Percentiles rank a stretch among this genome's conserved stretches.
Conservation (phyloP, 306 rosid genomes). For the Cercis canadensis region DNA sequence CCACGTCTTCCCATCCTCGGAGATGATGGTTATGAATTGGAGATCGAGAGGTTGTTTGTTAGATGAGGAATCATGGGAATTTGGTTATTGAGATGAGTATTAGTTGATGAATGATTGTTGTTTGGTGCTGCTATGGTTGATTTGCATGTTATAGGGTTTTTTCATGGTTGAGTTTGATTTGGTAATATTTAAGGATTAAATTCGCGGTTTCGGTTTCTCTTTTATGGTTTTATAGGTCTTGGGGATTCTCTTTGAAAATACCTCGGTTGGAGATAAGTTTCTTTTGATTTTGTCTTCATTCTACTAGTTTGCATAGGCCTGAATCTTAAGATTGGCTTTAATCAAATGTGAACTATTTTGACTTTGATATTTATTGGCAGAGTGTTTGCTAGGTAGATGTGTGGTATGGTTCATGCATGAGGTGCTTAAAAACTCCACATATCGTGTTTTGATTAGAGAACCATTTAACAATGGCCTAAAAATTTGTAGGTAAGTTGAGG, state of each 20-base stretch:
- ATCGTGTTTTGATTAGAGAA: no score
- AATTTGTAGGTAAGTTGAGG: no score
- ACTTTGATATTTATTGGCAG: not conserved
- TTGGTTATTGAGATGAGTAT: not conserved
- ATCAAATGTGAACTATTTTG: not conserved
- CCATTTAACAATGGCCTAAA: no score
- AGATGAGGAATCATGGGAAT: not conserved
- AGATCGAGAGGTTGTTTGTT: not conserved
- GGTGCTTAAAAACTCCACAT: no score
- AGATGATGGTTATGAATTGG: conserved; percentile 69
- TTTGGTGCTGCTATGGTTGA: conserved; percentile 1
- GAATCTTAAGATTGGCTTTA: not conserved
- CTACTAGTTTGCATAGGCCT: no score
- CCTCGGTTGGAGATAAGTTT: no score
- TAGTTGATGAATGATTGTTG: not conserved
- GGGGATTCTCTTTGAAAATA: conserved; percentile 19
- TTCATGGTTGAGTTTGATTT: no score
- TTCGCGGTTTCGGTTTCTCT: no score
- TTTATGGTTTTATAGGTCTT: not conserved
- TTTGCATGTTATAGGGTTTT: conserved; percentile 6
- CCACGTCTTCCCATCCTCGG: conserved; percentile 87
- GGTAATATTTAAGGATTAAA: no score
- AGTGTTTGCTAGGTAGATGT: not conserved
- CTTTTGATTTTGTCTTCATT: not conserved
- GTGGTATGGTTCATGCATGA: no score